Evolutionary conservation across 371 early-diverging fungal species (phyloP).

Genomic region (Nosema muscidifuracis): DNA sequence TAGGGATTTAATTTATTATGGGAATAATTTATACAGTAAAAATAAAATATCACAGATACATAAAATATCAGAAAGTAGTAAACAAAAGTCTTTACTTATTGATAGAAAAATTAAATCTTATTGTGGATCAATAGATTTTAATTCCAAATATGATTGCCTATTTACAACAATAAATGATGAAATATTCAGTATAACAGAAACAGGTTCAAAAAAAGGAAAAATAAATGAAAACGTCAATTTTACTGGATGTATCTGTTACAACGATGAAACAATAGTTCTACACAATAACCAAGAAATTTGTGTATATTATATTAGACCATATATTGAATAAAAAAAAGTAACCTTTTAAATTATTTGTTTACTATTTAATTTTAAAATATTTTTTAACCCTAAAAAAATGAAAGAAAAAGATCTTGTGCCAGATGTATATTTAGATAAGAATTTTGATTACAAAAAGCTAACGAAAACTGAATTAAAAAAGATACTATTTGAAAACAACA

Average conservation of each 20-base stretch:
- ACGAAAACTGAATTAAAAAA: conserved; percentile 53
- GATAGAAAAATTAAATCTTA: background rate
- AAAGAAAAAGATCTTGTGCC: background rate
- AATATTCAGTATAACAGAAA: background rate
- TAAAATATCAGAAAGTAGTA: background rate
- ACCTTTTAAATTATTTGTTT: background rate
- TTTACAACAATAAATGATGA: background rate
- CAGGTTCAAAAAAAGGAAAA: background rate
- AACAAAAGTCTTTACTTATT: background rate
- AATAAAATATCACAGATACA: conserved; percentile 2
- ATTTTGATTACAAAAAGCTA: conserved; percentile 54
- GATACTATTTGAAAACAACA: conserved; percentile 51
- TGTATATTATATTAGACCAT: background rate
- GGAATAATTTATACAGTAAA: background rate
- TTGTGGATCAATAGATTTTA: background rate
- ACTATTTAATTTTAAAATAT: background rate
- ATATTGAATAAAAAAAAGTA: background rate
- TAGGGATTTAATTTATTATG: background rate
- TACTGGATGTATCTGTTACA: background rate
- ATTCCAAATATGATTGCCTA: background rate
- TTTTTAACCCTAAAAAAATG: background rate
- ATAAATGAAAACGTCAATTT: background rate
- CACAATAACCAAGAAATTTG: background rate
- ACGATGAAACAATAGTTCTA: background rate
- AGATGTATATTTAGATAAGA: conserved; percentile 43